phyloP scores from a whole-genome alignment of 306 rosid genomes.

The Elaeagnus macrophylla region DNA sequence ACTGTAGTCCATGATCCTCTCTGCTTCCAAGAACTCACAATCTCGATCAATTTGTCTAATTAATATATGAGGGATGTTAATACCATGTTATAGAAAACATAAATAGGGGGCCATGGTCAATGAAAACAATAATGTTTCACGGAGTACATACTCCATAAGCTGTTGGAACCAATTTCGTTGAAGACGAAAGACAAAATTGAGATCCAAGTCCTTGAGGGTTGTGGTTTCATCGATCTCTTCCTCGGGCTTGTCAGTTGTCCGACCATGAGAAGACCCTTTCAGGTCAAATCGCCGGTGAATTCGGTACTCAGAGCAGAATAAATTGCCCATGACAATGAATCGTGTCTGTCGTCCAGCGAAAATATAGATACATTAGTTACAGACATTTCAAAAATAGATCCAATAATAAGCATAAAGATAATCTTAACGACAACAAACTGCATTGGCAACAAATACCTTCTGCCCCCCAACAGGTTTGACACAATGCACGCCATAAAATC shows the following conservation, averaged over 20 bases:
- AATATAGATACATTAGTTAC: not conserved
- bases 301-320: slow-evolving; percentile 91
- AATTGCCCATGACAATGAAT: slow-evolving; percentile 98
- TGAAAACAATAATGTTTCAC: not conserved
- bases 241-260: slow-evolving; percentile 66
- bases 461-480: slow-evolving; percentile 91
- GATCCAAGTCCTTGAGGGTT: slow-evolving; percentile 93
- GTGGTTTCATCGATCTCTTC: slow-evolving; percentile 95
- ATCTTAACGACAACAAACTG: not conserved
- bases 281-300: slow-evolving; percentile 91
- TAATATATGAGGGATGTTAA: slow-evolving; percentile 22
- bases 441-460: slow-evolving; percentile 42
- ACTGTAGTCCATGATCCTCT: slow-evolving; percentile 96
- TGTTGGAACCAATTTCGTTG: slow-evolving; percentile 57
- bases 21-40: slow-evolving; percentile 87
- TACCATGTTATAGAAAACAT: not conserved
- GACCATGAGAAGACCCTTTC: slow-evolving; percentile 93
- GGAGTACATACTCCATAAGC: slow-evolving; percentile 54
- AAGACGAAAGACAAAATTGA: slow-evolving; percentile 78
- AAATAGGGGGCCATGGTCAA: too few species aligned
- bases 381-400: not conserved
- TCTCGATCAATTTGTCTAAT: slow-evolving; percentile 82
- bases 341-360: slow-evolving; percentile 52
- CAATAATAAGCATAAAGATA: not conserved
- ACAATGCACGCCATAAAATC: slow-evolving; percentile 90